Conservation (phyloP, 805 yeast species). For the Maudiozyma barnettii region DNA sequence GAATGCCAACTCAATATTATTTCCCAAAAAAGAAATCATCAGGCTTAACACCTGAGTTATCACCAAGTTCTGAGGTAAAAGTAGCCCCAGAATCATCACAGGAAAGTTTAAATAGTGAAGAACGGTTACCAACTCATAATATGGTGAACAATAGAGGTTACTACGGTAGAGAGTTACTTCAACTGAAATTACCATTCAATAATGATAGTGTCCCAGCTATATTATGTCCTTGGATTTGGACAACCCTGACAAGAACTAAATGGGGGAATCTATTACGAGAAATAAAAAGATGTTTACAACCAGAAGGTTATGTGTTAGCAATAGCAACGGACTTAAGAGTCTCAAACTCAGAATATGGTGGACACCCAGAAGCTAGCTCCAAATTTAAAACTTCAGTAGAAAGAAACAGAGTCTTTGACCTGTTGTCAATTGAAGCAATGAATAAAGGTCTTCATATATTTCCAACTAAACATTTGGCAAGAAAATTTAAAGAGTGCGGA, state of each 20-base stretch:
- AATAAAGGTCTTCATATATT: slow-evolving; percentile 19
- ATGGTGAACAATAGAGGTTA: slow-evolving; percentile 5
- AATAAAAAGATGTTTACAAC: slow-evolving; percentile 18
- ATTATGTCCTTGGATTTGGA: slow-evolving; percentile 24
- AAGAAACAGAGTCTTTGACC: slow-evolving; percentile 16
- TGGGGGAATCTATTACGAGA: slow-evolving; percentile 25
- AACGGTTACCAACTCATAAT: background rate
- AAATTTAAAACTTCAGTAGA: slow-evolving; percentile 14
- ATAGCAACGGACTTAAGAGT: slow-evolving; percentile 16
- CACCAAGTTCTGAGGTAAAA: background rate
- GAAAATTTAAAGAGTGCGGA: slow-evolving; percentile 21
- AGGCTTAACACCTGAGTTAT: background rate
- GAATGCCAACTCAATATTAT: slow-evolving; percentile 19
- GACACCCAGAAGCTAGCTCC: background rate
- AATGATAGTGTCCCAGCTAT: slow-evolving; percentile 21
- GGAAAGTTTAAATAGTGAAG: background rate
- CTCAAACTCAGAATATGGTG: slow-evolving; percentile 7
- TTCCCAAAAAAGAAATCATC: slow-evolving; percentile 3
- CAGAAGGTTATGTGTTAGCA: slow-evolving; percentile 25
- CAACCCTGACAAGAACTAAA: slow-evolving; percentile 15
- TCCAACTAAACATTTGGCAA: slow-evolving; percentile 22
- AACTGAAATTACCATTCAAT: slow-evolving; percentile 21
- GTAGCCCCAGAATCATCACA: background rate
- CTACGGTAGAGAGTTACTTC: slow-evolving; percentile 17
- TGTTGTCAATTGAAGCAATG: slow-evolving; percentile 20